Evolutionary conservation across 371 early-diverging fungal species (phyloP).

Genomic region (Rhizopus sp.): DNA sequence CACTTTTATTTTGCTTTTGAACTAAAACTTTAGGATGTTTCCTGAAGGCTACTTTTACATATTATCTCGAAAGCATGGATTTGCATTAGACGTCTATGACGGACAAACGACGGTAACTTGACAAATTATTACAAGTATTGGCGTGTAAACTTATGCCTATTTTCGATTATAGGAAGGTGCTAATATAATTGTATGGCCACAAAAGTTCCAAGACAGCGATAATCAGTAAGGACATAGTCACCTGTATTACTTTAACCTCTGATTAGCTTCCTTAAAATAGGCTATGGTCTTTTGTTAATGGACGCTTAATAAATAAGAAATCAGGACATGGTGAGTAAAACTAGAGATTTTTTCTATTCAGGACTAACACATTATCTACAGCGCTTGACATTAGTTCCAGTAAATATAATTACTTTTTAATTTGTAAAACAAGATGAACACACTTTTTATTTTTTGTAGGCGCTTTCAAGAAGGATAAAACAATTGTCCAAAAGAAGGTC

Average conservation of each 20-base stretch:
- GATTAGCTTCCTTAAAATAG: slow-evolving; percentile 10
- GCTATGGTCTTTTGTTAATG: slow-evolving; percentile 44
- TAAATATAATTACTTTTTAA: slow-evolving; percentile 16
- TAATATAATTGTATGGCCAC: slow-evolving; percentile 55
- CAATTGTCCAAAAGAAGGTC: slow-evolving; percentile 46
- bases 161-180: slow-evolving; percentile 35
- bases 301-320: slow-evolving; percentile 48
- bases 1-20: slow-evolving; percentile 3
- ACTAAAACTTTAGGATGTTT: slow-evolving; percentile 24
- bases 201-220: slow-evolving; percentile 52
- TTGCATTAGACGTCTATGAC: slow-evolving; percentile 51
- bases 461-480: slow-evolving; percentile 50
- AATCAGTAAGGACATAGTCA: slow-evolving; percentile 39
- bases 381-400: slow-evolving; percentile 46
- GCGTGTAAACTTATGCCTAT: not conserved
- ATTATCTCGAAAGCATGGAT: slow-evolving; percentile 48
- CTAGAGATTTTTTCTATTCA: not conserved
- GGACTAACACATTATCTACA: slow-evolving; percentile 4
- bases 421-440: not conserved
- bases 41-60: slow-evolving; percentile 49
- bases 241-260: slow-evolving; percentile 1
- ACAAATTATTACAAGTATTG: not conserved
- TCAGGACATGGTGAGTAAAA: slow-evolving; percentile 47
- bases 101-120: slow-evolving; percentile 42
- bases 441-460: slow-evolving; percentile 20